A percentile compares a stretch with the other conserved stretches of the same genome.
These are phyloP conservation scores for Pichia cabralensis DNA, from an alignment of 805 yeast genomes.

Conservation along the genomic window DNA sequence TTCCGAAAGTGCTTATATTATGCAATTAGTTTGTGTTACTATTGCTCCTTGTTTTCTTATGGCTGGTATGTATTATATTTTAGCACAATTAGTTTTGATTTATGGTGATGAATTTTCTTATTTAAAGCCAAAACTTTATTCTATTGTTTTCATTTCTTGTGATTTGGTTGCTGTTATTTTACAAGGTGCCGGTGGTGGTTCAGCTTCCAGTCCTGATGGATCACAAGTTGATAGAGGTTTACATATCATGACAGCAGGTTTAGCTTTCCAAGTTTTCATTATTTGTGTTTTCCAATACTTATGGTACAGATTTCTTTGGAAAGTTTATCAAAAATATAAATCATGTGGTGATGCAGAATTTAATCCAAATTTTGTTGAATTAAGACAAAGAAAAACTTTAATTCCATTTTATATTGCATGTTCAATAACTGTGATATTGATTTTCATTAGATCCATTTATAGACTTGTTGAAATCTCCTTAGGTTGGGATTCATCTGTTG, in stretches of 20 bases:
- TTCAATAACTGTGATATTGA: constrained; percentile 36
- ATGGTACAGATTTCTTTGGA: constrained; percentile 34
- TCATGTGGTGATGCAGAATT: constrained; percentile 23
- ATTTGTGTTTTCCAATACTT: constrained; percentile 49
- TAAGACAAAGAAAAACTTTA: constrained; percentile 30
- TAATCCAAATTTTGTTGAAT: constrained; percentile 23
- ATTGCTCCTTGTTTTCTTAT: constrained; percentile 69
- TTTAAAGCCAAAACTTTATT: constrained; percentile 41
- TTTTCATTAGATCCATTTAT: constrained; percentile 58
- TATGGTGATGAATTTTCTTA: constrained; percentile 44
- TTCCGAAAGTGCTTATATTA: constrained; percentile 32
- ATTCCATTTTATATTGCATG: constrained; percentile 35
- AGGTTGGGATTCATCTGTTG: constrained; percentile 60
- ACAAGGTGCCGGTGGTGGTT: constrained; percentile 68
- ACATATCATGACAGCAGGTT: constrained; percentile 62
- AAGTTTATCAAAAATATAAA: constrained; percentile 21
- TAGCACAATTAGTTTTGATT: constrained; percentile 51
- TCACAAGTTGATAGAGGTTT: constrained; percentile 9
- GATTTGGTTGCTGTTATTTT: constrained; percentile 51
- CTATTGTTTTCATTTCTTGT: constrained; percentile 49
- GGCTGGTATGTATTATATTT: constrained; percentile 64
- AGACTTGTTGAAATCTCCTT: constrained; percentile 59
- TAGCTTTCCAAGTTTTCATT: constrained; percentile 59
- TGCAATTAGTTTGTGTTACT: constrained; percentile 55
- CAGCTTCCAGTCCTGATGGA: constrained; percentile 33